Evolutionary conservation across 169 alveolate genomes (phyloP), one percentile per base, ranked within the genome.

Genomic region (Plasmodium knowlesi): DNA sequence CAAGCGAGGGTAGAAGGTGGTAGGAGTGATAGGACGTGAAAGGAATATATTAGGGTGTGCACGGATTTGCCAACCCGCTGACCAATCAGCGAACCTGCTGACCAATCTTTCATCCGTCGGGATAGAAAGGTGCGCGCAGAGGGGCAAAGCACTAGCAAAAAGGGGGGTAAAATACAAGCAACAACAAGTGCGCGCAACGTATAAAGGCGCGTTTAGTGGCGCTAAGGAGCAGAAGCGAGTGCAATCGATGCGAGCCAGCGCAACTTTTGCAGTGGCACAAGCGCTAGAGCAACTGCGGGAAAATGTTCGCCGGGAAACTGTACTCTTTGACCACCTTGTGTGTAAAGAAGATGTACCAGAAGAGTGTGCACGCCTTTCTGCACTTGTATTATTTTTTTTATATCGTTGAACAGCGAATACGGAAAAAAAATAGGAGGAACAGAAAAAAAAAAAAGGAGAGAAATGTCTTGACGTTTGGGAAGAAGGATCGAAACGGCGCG

Each of bases 301-400:
- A 14, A 37, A 39, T 78, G 43, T 78, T 37, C 61, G n/a, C 12
- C n/a, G 54, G 53, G 37, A 39, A 78, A 4, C 22, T 78, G 50
- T 78, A 39, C 84, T 34, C 84, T 1, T 19, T 78, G 84, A 19
- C 50, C n/a, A 39, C 30, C 84, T 22, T 78, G 53, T 61, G 32
- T 25, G 32, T 61, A 78, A 39, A 39, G 25, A 78, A 78, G 41
- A 78, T 78, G 22, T 78, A 78, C 28, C 50, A 78, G 6, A 78
- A 39, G 61, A 32, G 67, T 25, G 84, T 39, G 30, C 84, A 37
- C 50, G 43, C 53, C 2, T 39, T 78, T 28, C 30, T 78, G 34
- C 53, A 78, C 53, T 34, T 78, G 53, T 78, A 39, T 78, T 78
- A 78, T 78, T 78, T 16, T 78, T 78, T 78, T 9, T 78, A 39